phyloP scores from a whole-genome alignment of 495 filamentous ascomycete species.

The Evansstolkia leycettana region DNA sequence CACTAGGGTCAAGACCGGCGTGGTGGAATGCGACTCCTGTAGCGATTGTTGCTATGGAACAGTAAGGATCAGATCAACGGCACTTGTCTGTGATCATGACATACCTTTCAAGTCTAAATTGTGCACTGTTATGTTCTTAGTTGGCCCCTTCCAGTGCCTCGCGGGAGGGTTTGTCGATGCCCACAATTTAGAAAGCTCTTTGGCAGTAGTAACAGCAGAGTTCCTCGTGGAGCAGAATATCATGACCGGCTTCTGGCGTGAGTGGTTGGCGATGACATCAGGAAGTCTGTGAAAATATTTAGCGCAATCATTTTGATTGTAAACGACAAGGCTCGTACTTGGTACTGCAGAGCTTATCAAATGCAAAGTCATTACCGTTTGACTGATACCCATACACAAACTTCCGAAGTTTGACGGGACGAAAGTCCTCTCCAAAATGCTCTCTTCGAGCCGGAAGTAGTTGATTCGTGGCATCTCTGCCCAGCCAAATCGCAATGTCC shows the following conservation, averaged over 20 bases:
- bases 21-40: conserved; percentile 90
- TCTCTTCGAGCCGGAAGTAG: conserved; percentile 60
- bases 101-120: conserved; percentile 51
- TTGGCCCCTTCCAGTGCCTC: conserved; percentile 58
- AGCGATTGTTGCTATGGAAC: conserved; percentile 35
- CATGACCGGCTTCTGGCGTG: conserved; percentile 75
- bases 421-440: conserved; percentile 82
- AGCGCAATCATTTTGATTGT: no score
- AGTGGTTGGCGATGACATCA: conserved; percentile 63
- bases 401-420: conserved; percentile 79
- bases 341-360: conserved; percentile 66
- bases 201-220: conserved; percentile 65
- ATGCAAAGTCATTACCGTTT: conserved; percentile 67
- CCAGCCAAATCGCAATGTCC: conserved; percentile 89
- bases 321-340: conserved; percentile 36
- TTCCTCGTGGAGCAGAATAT: conserved; percentile 84
- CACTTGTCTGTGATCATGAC: background rate
- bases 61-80: background rate
- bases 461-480: conserved; percentile 54
- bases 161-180: conserved; percentile 38
- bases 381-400: conserved; percentile 67
- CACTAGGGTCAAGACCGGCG: conserved; percentile 63
- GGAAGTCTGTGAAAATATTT: conserved; percentile 45
- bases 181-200: conserved; percentile 58
- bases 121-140: conserved; percentile 38